Percentiles rank a stretch among this genome's conserved stretches.
Conservation (phyloP, 768 basidiomycete genomes). For the Xerocomus spinulosus region DNA sequence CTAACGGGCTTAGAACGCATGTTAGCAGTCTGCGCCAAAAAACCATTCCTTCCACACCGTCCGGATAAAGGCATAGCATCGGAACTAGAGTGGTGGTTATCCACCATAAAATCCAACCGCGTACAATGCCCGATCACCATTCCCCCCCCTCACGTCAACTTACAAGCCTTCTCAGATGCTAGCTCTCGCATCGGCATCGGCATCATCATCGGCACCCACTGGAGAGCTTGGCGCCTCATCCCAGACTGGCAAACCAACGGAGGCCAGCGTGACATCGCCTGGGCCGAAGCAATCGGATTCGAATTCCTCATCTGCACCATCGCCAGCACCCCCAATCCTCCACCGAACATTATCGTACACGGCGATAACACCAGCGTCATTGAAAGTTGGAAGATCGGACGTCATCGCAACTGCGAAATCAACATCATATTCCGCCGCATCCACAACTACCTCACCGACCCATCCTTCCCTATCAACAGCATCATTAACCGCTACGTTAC, state of each 20-base stretch:
- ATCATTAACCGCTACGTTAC: too few species aligned
- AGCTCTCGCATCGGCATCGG: neutral
- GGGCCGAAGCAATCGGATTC: slow-evolving; percentile 18
- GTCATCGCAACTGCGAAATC: slow-evolving; percentile 5
- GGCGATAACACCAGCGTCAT: slow-evolving; percentile 19
- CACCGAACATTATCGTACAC: neutral
- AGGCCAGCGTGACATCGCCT: slow-evolving; percentile 13
- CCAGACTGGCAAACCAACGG: slow-evolving; percentile 5
- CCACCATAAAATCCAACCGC: too few species aligned
- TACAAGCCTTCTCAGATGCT: neutral
- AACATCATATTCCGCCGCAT: slow-evolving; percentile 15
- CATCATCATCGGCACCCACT: neutral
- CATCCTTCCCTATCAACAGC: too few species aligned
- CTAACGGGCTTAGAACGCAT: too few species aligned
- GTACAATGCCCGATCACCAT: too few species aligned
- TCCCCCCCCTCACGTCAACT: too few species aligned
- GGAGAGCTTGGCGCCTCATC: slow-evolving; percentile 6
- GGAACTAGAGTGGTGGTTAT: too few species aligned
- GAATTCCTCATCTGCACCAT: neutral
- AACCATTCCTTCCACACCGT: too few species aligned
- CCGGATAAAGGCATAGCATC: too few species aligned
- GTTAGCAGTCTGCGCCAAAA: too few species aligned
- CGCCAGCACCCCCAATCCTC: neutral
- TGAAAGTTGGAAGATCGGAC: slow-evolving; percentile 9
- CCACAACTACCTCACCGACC: too few species aligned